Evolutionary conservation across 2,329 filamentous ascomycete species (phyloP), one percentile per base, ranked within the genome.

Genomic region (Sporothrix mexicana): DNA sequence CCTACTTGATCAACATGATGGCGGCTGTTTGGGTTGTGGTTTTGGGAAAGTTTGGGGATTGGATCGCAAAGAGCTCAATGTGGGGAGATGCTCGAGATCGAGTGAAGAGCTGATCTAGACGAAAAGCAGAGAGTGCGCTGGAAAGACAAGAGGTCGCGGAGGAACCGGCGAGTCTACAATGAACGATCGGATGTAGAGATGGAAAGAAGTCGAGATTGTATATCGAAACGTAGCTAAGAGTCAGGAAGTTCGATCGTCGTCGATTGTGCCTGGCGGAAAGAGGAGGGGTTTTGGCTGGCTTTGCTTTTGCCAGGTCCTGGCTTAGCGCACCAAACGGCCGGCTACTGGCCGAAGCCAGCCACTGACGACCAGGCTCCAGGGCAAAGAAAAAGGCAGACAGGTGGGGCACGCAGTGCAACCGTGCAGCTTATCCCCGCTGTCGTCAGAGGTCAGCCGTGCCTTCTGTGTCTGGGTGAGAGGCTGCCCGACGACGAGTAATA

Each of bases 1-100:
- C 67, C 0, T 53, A 73, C 69, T 73, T 73, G 72, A 73, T 73
- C 72, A 73, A 70, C 72, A 73, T 73, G 72, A 53, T 51, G 25
- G 67, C 67, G 59, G 72, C 51, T 61, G 62, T 64, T 15, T 71
- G 15, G 25, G 20, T 25, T 43, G 43, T 41, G n/a, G 13, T n/a
- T 41, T n/a, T 23, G 57, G 57, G 30, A 25, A 36, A 36, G 62
- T n/a, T n/a, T 49, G 23, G 8, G n/a, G 7, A 9, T 49, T 13
- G 13, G 41, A 17, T 45, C 51, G 41, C 57, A 51, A 68, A 25
- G 49, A 51, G 47, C 7, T 23, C 20, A 12, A 12, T 23, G 51
- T 23, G 20, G n/a, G 20, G 4, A 25, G 51, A 25, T 57, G 53
- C 53, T 25, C n/a, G n/a, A 20, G 7, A 20, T 7, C 47, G 30